These are phyloP conservation scores for Penicillium cataractarum DNA, from an alignment of 495 filamentous ascomycete species.

Conservation along the genomic window DNA sequence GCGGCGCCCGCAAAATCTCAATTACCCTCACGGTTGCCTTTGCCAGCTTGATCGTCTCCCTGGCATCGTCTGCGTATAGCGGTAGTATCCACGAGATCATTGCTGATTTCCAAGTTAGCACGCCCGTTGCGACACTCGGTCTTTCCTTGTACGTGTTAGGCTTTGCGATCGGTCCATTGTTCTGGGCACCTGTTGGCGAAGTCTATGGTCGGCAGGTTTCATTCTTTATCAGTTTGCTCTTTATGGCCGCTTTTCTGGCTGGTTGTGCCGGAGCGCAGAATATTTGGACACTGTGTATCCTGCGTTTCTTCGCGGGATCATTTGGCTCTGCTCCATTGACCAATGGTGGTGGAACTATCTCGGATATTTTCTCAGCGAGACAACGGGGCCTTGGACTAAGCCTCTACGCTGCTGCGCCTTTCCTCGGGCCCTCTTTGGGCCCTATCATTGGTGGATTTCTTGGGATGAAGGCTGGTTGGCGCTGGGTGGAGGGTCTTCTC, in stretches of 20 bases:
- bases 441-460: slow-evolving; percentile 65
- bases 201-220: slow-evolving; percentile 63
- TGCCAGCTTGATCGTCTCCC: slow-evolving; percentile 64
- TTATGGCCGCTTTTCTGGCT: slow-evolving; percentile 61
- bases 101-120: slow-evolving; percentile 53
- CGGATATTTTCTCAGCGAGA: slow-evolving; percentile 60
- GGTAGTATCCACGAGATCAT: slow-evolving; percentile 61
- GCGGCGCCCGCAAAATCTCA: slow-evolving; percentile 56
- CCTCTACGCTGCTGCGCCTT: slow-evolving; percentile 59
- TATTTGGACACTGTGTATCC: slow-evolving; percentile 60
- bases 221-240: slow-evolving; percentile 58
- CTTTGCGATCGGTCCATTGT: slow-evolving; percentile 61
- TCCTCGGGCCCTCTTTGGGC: slow-evolving; percentile 57
- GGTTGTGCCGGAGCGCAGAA: slow-evolving; percentile 59
- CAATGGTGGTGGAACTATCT: slow-evolving; percentile 62
- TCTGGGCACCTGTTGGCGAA: slow-evolving; percentile 62
- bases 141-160: slow-evolving; percentile 69
- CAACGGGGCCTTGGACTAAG: slow-evolving; percentile 59
- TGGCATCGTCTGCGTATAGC: slow-evolving; percentile 68
- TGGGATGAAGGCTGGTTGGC: slow-evolving; percentile 61
- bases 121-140: slow-evolving; percentile 58
- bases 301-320: slow-evolving; percentile 67
- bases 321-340: slow-evolving; percentile 66
- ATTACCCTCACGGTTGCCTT: slow-evolving; percentile 60
- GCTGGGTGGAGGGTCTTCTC: slow-evolving; percentile 66